phyloP scores from a whole-genome alignment of 169 alveolate species.

The Plasmodium cynomolgi region DNA sequence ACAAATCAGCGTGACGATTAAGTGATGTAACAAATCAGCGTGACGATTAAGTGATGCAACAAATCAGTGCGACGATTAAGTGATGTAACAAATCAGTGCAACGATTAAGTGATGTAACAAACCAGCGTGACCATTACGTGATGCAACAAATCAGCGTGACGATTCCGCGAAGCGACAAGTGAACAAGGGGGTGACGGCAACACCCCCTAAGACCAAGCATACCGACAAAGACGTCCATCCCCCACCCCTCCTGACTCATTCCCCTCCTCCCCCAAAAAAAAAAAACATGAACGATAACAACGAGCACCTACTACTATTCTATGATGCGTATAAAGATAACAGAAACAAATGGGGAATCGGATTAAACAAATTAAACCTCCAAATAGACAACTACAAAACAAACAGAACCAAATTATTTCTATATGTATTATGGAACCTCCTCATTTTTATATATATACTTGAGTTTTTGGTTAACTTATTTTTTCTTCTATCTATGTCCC shows the following conservation, averaged over 20 bases:
- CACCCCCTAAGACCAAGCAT: background rate
- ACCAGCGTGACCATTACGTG: background rate
- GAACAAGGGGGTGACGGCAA: too few species aligned
- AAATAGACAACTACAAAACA: slow-evolving; percentile 46
- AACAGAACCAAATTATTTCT: slow-evolving; percentile 36
- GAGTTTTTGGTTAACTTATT: slow-evolving; percentile 34
- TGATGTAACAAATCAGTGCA: background rate
- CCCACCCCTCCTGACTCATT: background rate
- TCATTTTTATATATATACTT: slow-evolving; percentile 36
- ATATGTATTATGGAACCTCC: slow-evolving; percentile 27
- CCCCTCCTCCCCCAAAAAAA: background rate
- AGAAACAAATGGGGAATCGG: slow-evolving; percentile 55
- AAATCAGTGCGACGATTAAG: too few species aligned
- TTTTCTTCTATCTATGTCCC: slow-evolving; percentile 13
- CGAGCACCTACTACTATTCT: slow-evolving; percentile 15
- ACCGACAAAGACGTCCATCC: background rate
- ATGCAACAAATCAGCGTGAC: background rate
- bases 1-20: background rate
- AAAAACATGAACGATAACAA: slow-evolving; percentile 27
- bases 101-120: background rate
- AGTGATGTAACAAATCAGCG: background rate
- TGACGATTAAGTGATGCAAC: background rate
- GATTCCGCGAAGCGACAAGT: background rate
- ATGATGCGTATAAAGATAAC: slow-evolving; percentile 34
- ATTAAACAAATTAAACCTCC: slow-evolving; percentile 39